A percentile compares a stretch with the other conserved stretches of the same genome.
Evolutionary conservation across 2,329 filamentous ascomycete genomes (phyloP).

Genomic region (Thielaviopsis ethacetica): DNA sequence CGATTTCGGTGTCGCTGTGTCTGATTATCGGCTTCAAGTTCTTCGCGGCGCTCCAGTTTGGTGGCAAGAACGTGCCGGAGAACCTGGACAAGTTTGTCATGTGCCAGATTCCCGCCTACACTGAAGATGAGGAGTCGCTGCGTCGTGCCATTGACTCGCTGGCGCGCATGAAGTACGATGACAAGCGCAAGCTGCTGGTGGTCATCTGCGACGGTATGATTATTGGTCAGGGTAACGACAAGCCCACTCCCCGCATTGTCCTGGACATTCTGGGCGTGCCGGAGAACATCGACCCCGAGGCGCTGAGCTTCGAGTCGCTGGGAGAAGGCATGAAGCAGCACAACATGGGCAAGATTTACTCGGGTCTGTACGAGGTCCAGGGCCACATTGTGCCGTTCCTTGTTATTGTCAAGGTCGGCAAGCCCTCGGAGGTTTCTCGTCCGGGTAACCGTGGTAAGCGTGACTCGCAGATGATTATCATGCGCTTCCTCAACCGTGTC

Average conservation of each 20-base stretch:
- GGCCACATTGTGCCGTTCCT: slow-evolving; percentile 95
- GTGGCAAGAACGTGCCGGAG: slow-evolving; percentile 78
- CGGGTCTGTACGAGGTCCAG: slow-evolving; percentile 91
- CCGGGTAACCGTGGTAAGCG: slow-evolving; percentile 97
- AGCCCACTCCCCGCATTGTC: slow-evolving; percentile 87
- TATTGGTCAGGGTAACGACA: slow-evolving; percentile 94
- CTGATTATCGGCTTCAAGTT: slow-evolving; percentile 90
- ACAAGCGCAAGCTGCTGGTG: slow-evolving; percentile 90
- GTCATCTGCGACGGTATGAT: slow-evolving; percentile 98
- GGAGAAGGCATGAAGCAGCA: slow-evolving; percentile 79
- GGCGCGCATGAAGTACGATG: slow-evolving; percentile 89
- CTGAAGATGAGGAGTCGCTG: slow-evolving; percentile 93
- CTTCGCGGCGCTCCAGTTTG: slow-evolving; percentile 87
- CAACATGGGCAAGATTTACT: slow-evolving; percentile 98
- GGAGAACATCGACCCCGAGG: slow-evolving; percentile 85
- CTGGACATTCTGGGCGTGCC: slow-evolving; percentile 92
- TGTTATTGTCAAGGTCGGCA: slow-evolving; percentile 92
- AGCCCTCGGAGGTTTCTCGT: slow-evolving; percentile 80
- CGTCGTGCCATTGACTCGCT: slow-evolving; percentile 94
- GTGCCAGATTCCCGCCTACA: slow-evolving; percentile 93
- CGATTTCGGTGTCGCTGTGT: slow-evolving; percentile 65
- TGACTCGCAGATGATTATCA: slow-evolving; percentile 87
- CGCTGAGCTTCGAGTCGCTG: slow-evolving; percentile 89
- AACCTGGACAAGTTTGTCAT: slow-evolving; percentile 98
- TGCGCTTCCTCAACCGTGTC: slow-evolving; percentile 96